Conservation (phyloP, 768 basidiomycete species). For the Kockovaella imperatae region DNA sequence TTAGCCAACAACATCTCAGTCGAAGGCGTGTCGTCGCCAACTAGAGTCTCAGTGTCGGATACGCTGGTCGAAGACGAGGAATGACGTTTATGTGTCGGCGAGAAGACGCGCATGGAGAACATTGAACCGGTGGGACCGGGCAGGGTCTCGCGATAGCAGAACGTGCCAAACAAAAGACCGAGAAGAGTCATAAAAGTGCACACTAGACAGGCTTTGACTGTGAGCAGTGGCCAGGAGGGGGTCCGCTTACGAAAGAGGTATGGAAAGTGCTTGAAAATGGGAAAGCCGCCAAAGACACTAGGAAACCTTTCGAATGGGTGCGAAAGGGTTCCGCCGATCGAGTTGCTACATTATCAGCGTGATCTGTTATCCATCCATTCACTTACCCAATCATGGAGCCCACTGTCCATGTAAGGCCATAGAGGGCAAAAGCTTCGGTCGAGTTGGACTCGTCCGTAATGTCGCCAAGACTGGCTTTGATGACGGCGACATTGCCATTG, state of each 20-base stretch:
- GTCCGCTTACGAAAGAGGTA: slow-evolving; percentile 31
- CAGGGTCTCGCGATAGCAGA: slow-evolving; percentile 34
- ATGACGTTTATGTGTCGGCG: slow-evolving; percentile 11
- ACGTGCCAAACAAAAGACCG: slow-evolving; percentile 31
- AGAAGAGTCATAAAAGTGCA: slow-evolving; percentile 24
- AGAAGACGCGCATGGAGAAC: slow-evolving; percentile 6
- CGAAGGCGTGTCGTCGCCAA: slow-evolving; percentile 9
- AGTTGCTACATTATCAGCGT: slow-evolving; percentile 15
- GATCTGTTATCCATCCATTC: background rate
- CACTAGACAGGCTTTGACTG: slow-evolving; percentile 41
- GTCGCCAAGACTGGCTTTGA: slow-evolving; percentile 41
- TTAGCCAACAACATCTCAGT: slow-evolving; percentile 5
- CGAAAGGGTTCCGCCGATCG: slow-evolving; percentile 32
- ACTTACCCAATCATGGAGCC: slow-evolving; percentile 39
- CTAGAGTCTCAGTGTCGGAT: slow-evolving; percentile 35
- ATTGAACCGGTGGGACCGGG: slow-evolving; percentile 9
- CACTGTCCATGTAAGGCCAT: slow-evolving; percentile 43
- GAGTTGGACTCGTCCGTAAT: slow-evolving; percentile 42
- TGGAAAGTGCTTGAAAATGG: slow-evolving; percentile 22
- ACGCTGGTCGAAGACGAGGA: slow-evolving; percentile 10
- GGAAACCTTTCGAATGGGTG: slow-evolving; percentile 42
- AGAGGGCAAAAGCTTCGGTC: slow-evolving; percentile 43
- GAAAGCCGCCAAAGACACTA: slow-evolving; percentile 19
- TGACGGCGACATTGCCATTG: slow-evolving; percentile 42
- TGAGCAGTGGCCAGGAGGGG: background rate